Evolutionary conservation across 2,329 filamentous ascomycete genomes (phyloP), one percentile per base, ranked within the genome.

Genomic region (Fusarium solani-melongenae): DNA sequence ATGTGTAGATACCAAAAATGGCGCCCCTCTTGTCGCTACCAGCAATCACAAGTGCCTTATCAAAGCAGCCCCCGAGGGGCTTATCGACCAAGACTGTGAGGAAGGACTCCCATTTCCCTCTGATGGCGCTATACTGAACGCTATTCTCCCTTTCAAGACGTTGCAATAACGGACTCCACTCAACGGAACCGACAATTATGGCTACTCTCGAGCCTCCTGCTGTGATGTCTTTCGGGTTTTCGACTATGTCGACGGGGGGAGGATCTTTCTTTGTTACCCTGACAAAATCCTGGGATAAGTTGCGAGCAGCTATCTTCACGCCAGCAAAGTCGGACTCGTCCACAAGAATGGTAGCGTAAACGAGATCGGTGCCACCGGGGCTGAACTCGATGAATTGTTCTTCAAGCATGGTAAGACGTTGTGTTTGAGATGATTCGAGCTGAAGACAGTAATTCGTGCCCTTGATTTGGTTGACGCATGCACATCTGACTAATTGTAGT

Each of bases 51-150:
- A 74, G 3, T 15, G 55, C 66, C 10, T 39, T 34, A 0, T 29
- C 65, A 0, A 60, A 1, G 20, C 10, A 29, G 17, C 53, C 29
- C 5, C 15, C 17, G 22, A 64, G 22, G 2, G 46, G 41, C 2
- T 34, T 15, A 2, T 70, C 27, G 4, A 65, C 5, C 2, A 36
- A 2, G 1, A 0, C 6, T 1, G 72, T 75, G 11, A 6, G 55
- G 7, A 75, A 75, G 0, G 62, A 65, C 8, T 74, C 72, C 72
- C 72, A 74, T 59, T 66, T 75, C 1, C 72, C 66, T 1, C 24
- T 7, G 8, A 75, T 63, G 4, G 17, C 24, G 17, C 17, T 11
- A 0, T 10, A 22, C 12, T 59, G 22, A 6, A 70, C n/a, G 3
- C 34, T 62, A 1, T 38, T 49, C 4, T 66, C 17, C 6, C 27